Percentiles rank a stretch among this genome's conserved stretches.
phyloP scores from a whole-genome alignment of 2,329 filamentous ascomycete species.

The Cladosporium velox region DNA sequence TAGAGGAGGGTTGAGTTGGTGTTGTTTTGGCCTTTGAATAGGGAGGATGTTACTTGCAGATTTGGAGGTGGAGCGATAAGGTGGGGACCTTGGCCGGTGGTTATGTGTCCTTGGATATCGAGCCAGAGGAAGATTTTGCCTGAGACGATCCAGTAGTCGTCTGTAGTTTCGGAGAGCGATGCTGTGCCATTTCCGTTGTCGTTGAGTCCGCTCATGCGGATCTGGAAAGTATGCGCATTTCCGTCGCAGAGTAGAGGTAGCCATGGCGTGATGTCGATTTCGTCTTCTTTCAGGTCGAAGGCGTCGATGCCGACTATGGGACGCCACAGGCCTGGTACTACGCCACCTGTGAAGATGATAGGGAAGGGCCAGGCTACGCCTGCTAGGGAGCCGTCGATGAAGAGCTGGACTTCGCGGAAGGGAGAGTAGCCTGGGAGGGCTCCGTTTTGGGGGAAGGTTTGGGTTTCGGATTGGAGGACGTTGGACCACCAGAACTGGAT shows the following conservation, averaged over 20 bases:
- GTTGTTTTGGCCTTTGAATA: not conserved
- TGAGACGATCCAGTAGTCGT: not conserved
- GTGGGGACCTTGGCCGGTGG: not conserved
- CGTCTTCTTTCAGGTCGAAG: slow-evolving; percentile 76
- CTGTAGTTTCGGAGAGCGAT: not conserved
- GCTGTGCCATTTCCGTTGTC: not conserved
- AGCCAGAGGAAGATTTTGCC: not conserved
- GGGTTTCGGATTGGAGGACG: slow-evolving; percentile 47
- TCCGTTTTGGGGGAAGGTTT: slow-evolving; percentile 59
- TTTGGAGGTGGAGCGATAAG: not conserved
- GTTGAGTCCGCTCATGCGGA: not conserved
- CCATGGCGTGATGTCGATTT: slow-evolving; percentile 81
- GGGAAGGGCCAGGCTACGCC: slow-evolving; percentile 82
- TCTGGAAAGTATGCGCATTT: slow-evolving; percentile 23
- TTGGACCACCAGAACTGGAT: not conserved
- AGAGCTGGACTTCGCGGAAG: slow-evolving; percentile 76
- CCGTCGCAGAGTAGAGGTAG: slow-evolving; percentile 70
- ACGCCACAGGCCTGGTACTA: slow-evolving; percentile 74
- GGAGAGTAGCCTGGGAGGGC: slow-evolving; percentile 67
- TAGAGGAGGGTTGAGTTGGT: not conserved
- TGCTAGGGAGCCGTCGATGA: slow-evolving; percentile 71
- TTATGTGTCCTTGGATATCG: not conserved
- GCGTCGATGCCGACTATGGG: slow-evolving; percentile 77
- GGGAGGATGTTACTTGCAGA: not conserved
- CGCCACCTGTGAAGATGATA: slow-evolving; percentile 77